Percentiles rank a stretch among this genome's conserved stretches.
Conservation (phyloP, 2,329 filamentous ascomycete genomes). For the Monilinia polystroma region DNA sequence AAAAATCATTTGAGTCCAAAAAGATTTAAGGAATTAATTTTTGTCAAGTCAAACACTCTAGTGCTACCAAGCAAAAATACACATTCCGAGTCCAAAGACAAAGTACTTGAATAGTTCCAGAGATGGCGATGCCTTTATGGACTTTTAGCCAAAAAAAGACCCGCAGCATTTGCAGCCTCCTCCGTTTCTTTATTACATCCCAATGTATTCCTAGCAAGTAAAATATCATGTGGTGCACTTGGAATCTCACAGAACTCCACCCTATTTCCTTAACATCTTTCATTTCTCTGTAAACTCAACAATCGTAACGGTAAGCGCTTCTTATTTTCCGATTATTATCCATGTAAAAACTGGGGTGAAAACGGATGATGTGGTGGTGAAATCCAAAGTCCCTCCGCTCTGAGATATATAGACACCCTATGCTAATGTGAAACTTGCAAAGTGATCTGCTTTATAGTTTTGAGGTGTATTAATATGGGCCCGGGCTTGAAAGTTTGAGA, state of each 20-base stretch:
- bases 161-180: constrained; percentile 25
- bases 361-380: constrained; percentile 43
- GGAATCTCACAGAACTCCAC: constrained; percentile 45
- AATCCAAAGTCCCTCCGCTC: constrained; percentile 43
- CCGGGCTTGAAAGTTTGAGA: constrained; percentile 30
- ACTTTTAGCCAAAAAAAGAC: background rate
- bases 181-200: constrained; percentile 45
- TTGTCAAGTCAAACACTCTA: no score
- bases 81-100: no score
- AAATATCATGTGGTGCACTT: constrained; percentile 48
- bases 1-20: no score
- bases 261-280: constrained; percentile 42
- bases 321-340: constrained; percentile 44
- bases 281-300: constrained; percentile 43
- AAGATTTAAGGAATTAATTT: no score
- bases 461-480: constrained; percentile 34
- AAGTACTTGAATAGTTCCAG: no score
- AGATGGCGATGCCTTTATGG: background rate
- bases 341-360: constrained; percentile 43
- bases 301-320: constrained; percentile 45
- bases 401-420: constrained; percentile 47
- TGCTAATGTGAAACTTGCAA: constrained; percentile 40
- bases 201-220: constrained; percentile 43
- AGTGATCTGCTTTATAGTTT: constrained; percentile 43
- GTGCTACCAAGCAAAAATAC: no score